Percentiles rank a stretch among this genome's conserved stretches.
Evolutionary conservation across 768 basidiomycete genomes (phyloP).

Genomic region (Leucocoprinus birnbaumii): DNA sequence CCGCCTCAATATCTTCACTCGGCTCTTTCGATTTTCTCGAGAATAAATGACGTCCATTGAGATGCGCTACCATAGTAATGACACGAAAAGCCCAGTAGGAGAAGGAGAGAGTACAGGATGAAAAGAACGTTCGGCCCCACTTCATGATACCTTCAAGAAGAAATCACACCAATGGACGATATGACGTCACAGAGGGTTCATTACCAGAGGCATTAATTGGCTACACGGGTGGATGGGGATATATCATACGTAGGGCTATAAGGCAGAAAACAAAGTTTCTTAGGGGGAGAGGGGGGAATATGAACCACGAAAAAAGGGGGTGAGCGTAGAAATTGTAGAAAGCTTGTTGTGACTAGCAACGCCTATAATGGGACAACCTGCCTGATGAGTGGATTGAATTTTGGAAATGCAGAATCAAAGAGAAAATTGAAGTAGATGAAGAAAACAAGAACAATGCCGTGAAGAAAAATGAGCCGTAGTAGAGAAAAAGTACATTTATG

Average conservation of each 20-base stretch:
- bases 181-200: slow-evolving; percentile 6
- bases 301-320: slow-evolving; percentile 12
- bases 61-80: not conserved
- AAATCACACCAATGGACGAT: not conserved
- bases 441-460: slow-evolving; percentile 1
- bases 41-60: slow-evolving; percentile 6
- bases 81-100: too few relatives aligned
- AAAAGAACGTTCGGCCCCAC: not conserved
- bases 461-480: slow-evolving; percentile 12
- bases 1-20: slow-evolving; percentile 17
- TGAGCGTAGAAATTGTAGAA: slow-evolving; percentile 11
- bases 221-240: slow-evolving; percentile 4
- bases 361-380: slow-evolving; percentile 7
- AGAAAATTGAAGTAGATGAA: slow-evolving; percentile 12
- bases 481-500: slow-evolving; percentile 22
- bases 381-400: slow-evolving; percentile 5
- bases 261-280: not conserved
- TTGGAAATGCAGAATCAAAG: slow-evolving; percentile 7
- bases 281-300: too few relatives aligned
- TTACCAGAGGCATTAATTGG: slow-evolving; percentile 6
- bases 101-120: not conserved
- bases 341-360: slow-evolving; percentile 14
- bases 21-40: slow-evolving; percentile 1
- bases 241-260: slow-evolving; percentile 10
- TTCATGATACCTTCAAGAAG: not conserved